Conservation (phyloP, 495 filamentous ascomycete genomes). For the Echria macrotheca region DNA sequence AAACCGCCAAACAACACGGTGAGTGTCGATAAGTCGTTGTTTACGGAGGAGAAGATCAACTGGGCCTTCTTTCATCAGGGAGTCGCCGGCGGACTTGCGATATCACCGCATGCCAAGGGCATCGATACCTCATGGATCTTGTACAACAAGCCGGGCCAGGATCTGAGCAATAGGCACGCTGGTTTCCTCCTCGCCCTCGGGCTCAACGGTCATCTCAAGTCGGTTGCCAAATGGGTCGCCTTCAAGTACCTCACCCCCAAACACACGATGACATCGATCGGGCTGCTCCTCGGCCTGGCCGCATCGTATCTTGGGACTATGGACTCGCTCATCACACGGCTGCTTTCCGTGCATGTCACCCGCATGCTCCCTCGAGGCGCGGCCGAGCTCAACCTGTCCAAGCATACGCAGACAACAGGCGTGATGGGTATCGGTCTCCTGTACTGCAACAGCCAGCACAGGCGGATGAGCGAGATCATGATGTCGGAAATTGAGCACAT, state of each 20-base stretch:
- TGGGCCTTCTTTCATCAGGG: slow-evolving; percentile 99
- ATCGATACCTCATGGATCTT: slow-evolving; percentile 98
- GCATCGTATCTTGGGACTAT: slow-evolving; percentile 93
- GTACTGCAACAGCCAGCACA: slow-evolving; percentile 93
- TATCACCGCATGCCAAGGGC: slow-evolving; percentile 81
- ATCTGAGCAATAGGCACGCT: slow-evolving; percentile 88
- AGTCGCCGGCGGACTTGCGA: slow-evolving; percentile 81
- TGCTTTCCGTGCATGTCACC: slow-evolving; percentile 95
- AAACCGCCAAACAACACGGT: slow-evolving; percentile 86
- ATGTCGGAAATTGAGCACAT: slow-evolving; percentile 90
- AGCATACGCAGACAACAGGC: slow-evolving; percentile 90
- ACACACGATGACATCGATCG: slow-evolving; percentile 98
- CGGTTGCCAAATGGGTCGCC: slow-evolving; percentile 92
- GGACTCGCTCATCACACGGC: slow-evolving; percentile 89
- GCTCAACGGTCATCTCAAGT: slow-evolving; percentile 91
- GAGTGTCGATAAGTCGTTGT: slow-evolving; percentile 72
- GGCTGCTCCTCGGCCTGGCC: slow-evolving; percentile 83
- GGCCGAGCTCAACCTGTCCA: slow-evolving; percentile 88
- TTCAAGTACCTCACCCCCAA: slow-evolving; percentile 98
- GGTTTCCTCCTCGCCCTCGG: slow-evolving; percentile 88
- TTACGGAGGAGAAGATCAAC: slow-evolving; percentile 89
- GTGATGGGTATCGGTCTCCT: slow-evolving; percentile 96
- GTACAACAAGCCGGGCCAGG: slow-evolving; percentile 85
- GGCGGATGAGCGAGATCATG: slow-evolving; percentile 98
- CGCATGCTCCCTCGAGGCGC: slow-evolving; percentile 86